Base-by-base conservation (phyloP, 2,329 filamentous ascomycete genomes). In the Hypoxylon sp. region DNA sequence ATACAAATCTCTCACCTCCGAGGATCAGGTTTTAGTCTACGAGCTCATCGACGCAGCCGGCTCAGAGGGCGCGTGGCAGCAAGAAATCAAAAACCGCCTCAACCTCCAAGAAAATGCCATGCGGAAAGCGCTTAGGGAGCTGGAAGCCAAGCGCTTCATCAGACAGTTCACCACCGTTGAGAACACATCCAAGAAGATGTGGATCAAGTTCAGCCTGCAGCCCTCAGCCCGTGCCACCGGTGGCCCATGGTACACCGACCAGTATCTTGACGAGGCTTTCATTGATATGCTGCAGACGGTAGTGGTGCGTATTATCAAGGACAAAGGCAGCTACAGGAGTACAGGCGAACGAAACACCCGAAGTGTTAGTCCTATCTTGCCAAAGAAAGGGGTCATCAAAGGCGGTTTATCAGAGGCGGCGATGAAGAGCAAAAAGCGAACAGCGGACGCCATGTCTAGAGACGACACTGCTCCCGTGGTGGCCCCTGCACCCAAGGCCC, bases 201-300 rank as follows among this genome's bases (percentile, higher is more conserved):
- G 96, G 85, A 97, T 99, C 86, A 91, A 97, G 76, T 89, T 91
- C 59, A 91, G 91, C 70, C 87, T 99, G 67, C 89, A 90, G 10
- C 95, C 96, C 0, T 93, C 91, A 59, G 94, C 98, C 69, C 92
- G 96, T 69, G 93, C 97, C 51, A 97, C 94, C 0, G 96, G 96
- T 52, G 96, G 96, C 1, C 92, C 94, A 8, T 99, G 95, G 93
- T 98, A 96, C 79, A 94, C 93, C 6, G 94, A 97, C 70, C 93
- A 94, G 58, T 92, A 94, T 71, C 87, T 98, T 11, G 96, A 99
- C 80, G 91, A 92, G 71, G 92, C 92, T 65, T 93, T 99, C 78
- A 94, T 98, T 74, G 90, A 92, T 63, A 89, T 89, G 46, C 84
- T 98, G 54, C 88, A 92, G 67, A 86, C 74, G 44, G 75, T 79